Conservation (phyloP, 305 asterid species). For the Euphrasia arctica region DNA sequence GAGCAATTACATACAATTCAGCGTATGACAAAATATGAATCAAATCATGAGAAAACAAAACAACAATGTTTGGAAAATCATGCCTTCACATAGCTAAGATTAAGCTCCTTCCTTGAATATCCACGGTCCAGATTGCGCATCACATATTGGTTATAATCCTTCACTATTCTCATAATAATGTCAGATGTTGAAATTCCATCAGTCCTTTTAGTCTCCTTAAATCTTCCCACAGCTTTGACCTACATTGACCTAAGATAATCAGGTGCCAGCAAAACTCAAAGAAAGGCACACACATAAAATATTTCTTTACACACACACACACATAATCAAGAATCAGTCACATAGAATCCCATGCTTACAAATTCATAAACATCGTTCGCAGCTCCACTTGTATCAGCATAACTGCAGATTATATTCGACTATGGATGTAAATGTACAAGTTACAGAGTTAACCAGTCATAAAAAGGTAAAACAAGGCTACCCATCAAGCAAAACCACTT, state of each 20-base stretch:
- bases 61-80: slow-evolving; percentile 20
- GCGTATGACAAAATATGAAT: not conserved
- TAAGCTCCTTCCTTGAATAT: slow-evolving; percentile 55
- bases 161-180: slow-evolving; percentile 55
- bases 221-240: slow-evolving; percentile 56
- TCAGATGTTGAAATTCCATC: slow-evolving; percentile 64
- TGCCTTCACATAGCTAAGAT: slow-evolving; percentile 56
- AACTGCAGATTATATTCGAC: slow-evolving; percentile 46
- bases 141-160: slow-evolving; percentile 57
- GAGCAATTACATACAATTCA: not conserved
- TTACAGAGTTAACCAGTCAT: not conserved
- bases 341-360: slow-evolving; percentile 45
- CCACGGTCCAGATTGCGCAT: slow-evolving; percentile 65
- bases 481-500: not conserved
- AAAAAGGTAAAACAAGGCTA: no score
- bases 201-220: slow-evolving; percentile 52
- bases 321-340: not conserved
- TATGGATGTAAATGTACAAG: slow-evolving; percentile 24
- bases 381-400: slow-evolving; percentile 91
- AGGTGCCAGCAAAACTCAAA: slow-evolving; percentile 9
- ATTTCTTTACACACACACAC: not conserved
- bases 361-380: slow-evolving; percentile 92
- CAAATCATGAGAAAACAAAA: slow-evolving; percentile 8
- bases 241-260: slow-evolving; percentile 23
- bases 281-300: not conserved